Evolutionary conservation across 2,329 filamentous ascomycete species (phyloP).

Genomic region (Sclerotinia glacialis): DNA sequence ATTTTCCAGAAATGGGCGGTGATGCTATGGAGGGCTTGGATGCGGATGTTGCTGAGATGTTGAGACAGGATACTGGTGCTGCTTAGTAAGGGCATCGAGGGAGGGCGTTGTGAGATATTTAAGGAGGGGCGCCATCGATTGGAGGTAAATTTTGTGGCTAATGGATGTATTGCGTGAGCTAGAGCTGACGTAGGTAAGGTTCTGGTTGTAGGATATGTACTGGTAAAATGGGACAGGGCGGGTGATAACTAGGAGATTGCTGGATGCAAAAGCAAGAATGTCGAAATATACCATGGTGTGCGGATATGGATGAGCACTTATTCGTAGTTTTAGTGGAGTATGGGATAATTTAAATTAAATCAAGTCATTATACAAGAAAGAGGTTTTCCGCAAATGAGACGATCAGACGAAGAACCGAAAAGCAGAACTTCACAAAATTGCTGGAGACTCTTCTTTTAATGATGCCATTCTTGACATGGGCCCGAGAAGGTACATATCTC

Average conservation of each 20-base stretch:
- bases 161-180: neutral
- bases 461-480: neutral
- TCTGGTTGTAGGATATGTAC: slow-evolving; percentile 11
- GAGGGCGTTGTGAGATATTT: too few species aligned
- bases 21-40: slow-evolving; percentile 56
- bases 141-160: neutral
- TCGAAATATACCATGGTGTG: slow-evolving; percentile 4
- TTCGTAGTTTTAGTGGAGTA: neutral
- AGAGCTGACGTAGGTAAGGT: neutral
- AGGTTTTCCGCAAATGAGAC: neutral
- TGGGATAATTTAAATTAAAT: neutral
- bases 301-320: neutral
- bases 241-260: neutral
- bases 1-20: slow-evolving; percentile 48
- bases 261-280: neutral
- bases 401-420: neutral
- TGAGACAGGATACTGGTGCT: slow-evolving; percentile 41
- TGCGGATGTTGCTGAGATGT: slow-evolving; percentile 58
- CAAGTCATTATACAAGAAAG: neutral
- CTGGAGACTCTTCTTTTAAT: neutral
- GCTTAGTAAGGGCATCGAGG: neutral
- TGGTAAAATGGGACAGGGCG: neutral
- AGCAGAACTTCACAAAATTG: neutral
- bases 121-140: neutral
- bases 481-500: neutral